Evolutionary conservation across 805 yeast species (phyloP).

Genomic region (Hanseniaspora pseudoguilliermondii): DNA sequence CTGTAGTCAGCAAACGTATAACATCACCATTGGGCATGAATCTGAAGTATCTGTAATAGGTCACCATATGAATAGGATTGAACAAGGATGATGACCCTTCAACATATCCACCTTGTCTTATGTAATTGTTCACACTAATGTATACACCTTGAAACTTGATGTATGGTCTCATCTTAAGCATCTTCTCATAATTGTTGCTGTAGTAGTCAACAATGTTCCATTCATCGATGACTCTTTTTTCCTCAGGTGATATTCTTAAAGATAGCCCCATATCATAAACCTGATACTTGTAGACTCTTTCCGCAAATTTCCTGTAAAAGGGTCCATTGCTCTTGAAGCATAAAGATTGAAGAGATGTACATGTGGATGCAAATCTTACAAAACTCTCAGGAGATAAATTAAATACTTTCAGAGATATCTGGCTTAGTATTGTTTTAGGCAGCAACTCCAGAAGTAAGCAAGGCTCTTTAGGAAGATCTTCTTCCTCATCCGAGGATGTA

Average conservation of each 20-base stretch:
- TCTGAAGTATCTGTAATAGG: slow-evolving; percentile 75
- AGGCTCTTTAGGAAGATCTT: slow-evolving; percentile 23
- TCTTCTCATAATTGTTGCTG: slow-evolving; percentile 29
- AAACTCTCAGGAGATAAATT: slow-evolving; percentile 46
- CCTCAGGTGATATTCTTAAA: neutral
- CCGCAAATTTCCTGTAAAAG: slow-evolving; percentile 41
- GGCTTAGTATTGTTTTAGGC: slow-evolving; percentile 47
- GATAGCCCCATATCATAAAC: slow-evolving; percentile 4
- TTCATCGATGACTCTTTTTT: slow-evolving; percentile 20
- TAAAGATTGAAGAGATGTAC: slow-evolving; percentile 42
- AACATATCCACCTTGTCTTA: slow-evolving; percentile 66
- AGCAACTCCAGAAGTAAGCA: slow-evolving; percentile 33
- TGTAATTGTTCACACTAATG: slow-evolving; percentile 71
- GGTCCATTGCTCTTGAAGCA: slow-evolving; percentile 39
- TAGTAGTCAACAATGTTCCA: slow-evolving; percentile 30
- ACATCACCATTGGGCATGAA: slow-evolving; percentile 71
- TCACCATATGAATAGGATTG: slow-evolving; percentile 68
- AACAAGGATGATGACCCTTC: slow-evolving; percentile 55
- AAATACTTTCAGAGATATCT: slow-evolving; percentile 38
- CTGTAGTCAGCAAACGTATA: slow-evolving; percentile 52
- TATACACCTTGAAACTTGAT: slow-evolving; percentile 73
- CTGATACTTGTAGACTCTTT: slow-evolving; percentile 31
- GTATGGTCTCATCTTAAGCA: slow-evolving; percentile 51
- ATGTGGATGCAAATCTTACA: slow-evolving; percentile 48
- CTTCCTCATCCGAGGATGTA: slow-evolving; percentile 16